Base-by-base conservation (phyloP, 805 yeast species). In the Candida krabiensis region DNA sequence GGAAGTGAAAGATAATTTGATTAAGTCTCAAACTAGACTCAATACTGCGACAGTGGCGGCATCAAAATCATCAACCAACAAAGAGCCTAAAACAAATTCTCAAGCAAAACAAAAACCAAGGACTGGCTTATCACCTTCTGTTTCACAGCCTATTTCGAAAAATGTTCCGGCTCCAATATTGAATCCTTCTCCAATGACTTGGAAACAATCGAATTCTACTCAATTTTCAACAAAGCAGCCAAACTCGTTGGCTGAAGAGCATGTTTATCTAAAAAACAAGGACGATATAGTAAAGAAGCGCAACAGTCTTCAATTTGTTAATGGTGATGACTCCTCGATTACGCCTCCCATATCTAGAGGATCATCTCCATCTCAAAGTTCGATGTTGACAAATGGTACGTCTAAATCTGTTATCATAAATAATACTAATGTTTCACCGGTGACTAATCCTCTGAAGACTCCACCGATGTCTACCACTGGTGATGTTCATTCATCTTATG, bases 271-370 rank as follows among this genome's bases (percentile, higher is more conserved):
- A 34, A 56, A 21, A 31, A 61, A 30, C 59, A 70, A 15, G 69
- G 71, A 30, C 62, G 69, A 45, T 9, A 35, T 47, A n/a, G 43
- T 39, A 5, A 46, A 46, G 26, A 41, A 54, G 28, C 43, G 61
- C 37, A 51, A 52, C 32, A 55, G 60, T 28, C 40, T 56, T 21
- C 60, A 56, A 28, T 49, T 53, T 39, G 60, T 49, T 13, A 53
- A 51, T 22, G 51, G 51, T 4, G 51, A 47, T 27, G 43, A 34
- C 12, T 40, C 38, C 5, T 50, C 58, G 9, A 27, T 50, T 14
- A 50, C 57, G 2, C 56, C 56, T 5, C 58, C 56, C 4, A 26
- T 38, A 7, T 52, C 56, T 6, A 34, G 52, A 29, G 41, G 40
- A 3, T 45, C 57, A 3, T 54, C 58, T 2, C 52, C 53, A 2